Base-by-base conservation (phyloP, 208 protist genomes). In the Acanthamoeba divionensis region DNA sequence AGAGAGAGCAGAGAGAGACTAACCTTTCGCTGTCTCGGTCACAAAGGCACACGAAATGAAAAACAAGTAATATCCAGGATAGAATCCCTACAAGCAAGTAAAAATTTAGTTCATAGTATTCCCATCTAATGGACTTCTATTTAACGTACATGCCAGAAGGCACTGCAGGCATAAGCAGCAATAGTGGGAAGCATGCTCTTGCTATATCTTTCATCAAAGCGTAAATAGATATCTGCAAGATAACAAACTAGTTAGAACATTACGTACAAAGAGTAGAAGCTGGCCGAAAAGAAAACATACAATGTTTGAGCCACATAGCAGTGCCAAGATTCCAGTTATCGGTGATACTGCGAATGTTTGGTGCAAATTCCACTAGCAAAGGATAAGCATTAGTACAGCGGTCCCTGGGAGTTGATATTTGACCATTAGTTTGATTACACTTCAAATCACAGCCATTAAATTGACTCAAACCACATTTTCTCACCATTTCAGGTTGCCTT, bases 31-130 rank as follows among this genome's bases (percentile, higher is more conserved):
- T 31, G 91, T 44, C 31, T 93, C 92, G 12, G 92, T 93, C 44
- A 93, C 60, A 57, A 93, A 69, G 13, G 92, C 87, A 0, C 52
- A 41, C 2, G 41, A 31, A 1, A 90, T 21, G 60, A 93, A 93
- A 79, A 92, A 92, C 29, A 91, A 38, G 33, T 92, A 93, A 67
- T 93, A 93, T 45, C 92, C 92, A n/a, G 92, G 92, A 36, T 93
- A 93, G 89, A 93, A 93, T 21, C 92, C 92, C 15, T 93, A 90
- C 82, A 6, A 3, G 18, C 62, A 33, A 21, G n/a, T n/a, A 13
- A 18, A n/a, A 29, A 21, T 36, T 13, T 13, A 33, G 31, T 26
- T 6, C 65, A 44, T n/a, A 8, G 31, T n/a, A 31, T 31, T 2
- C 45, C 2, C 38, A n/a, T 71, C 7, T 31, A 3, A 21, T 41